Evolutionary conservation across 768 basidiomycete genomes (phyloP).

Genomic region (Pleurotus pulmonarius): DNA sequence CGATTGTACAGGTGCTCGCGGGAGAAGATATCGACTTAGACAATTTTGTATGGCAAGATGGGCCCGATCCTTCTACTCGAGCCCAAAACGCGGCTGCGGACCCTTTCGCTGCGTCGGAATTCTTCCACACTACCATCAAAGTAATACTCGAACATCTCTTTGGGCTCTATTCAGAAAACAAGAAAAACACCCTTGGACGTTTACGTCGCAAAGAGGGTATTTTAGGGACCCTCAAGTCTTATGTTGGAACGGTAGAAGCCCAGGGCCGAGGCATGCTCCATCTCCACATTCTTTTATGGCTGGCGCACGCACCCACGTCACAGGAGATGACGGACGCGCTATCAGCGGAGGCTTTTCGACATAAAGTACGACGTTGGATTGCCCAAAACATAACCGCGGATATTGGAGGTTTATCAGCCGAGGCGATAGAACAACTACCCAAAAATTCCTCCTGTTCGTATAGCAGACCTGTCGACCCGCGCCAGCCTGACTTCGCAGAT

Average conservation of each 20-base stretch:
- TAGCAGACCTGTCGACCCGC: conserved; percentile 30
- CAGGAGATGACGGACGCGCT: no score
- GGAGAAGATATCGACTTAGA: conserved; percentile 36
- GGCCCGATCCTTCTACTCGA: conserved; percentile 18
- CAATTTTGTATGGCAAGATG: conserved; percentile 17
- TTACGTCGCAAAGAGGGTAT: conserved; percentile 22
- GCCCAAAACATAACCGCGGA: no score
- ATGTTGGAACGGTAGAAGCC: conserved; percentile 33
- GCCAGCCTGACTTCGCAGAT: conserved; percentile 8
- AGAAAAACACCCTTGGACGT: conserved; percentile 33
- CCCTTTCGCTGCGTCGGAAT: conserved; percentile 34
- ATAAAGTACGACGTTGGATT: no score
- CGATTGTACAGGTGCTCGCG: conserved; percentile 33
- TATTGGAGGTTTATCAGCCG: conserved; percentile 14
- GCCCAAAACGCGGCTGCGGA: conserved; percentile 28
- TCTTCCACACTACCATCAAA: conserved; percentile 31
- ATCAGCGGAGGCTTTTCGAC: no score
- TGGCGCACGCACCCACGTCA: no score
- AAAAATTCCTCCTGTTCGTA: conserved; percentile 24
- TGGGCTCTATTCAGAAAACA: conserved; percentile 23
- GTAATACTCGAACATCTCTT: conserved; percentile 27
- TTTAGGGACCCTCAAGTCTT: conserved; percentile 26
- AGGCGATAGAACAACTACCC: conserved; percentile 12
- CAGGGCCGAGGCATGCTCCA: conserved; percentile 36
- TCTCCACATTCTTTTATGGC: conserved; percentile 30